Conservation (phyloP, 805 yeast genomes). For the Cyberlindnera veronae region DNA sequence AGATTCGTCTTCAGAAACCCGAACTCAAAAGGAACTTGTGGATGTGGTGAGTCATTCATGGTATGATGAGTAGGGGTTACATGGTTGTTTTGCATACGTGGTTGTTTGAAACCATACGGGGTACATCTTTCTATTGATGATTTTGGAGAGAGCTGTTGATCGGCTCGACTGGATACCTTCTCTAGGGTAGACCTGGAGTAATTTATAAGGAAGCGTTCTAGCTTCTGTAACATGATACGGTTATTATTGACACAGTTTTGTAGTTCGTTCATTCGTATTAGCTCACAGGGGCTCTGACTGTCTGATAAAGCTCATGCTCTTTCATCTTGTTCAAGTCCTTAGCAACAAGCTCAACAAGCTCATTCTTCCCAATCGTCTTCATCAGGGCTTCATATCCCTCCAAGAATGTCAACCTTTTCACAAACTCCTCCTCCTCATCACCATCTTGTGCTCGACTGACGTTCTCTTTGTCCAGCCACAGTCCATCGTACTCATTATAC, state of each 20-base stretch:
- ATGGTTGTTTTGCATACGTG: constrained; percentile 1
- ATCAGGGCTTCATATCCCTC: constrained; percentile 19
- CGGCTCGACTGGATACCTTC: not conserved
- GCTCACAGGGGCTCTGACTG: not conserved
- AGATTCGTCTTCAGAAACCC: constrained; percentile 94
- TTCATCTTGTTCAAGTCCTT: constrained; percentile 4
- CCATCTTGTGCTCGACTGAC: not conserved
- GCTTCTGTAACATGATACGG: no score
- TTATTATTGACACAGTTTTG: no score
- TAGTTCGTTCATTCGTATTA: no score
- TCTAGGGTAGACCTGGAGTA: no score
- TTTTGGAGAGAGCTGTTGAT: not conserved
- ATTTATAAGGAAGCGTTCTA: no score
- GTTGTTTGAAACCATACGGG: no score
- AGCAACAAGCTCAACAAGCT: not conserved
- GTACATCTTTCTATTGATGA: no score
- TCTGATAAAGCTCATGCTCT: constrained; percentile 3
- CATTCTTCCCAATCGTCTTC: constrained; percentile 4
- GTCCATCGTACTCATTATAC: constrained; percentile 14
- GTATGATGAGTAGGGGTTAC: constrained; percentile 41
- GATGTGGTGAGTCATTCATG: constrained; percentile 99
- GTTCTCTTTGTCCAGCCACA: constrained; percentile 18
- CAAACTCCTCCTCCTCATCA: constrained; percentile 8
- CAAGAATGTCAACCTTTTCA: constrained; percentile 16
- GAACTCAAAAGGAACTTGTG: constrained; percentile 96